Evolutionary conservation across 179 eudicot species (phyloP).

Genomic region (Actinidia polygama): DNA sequence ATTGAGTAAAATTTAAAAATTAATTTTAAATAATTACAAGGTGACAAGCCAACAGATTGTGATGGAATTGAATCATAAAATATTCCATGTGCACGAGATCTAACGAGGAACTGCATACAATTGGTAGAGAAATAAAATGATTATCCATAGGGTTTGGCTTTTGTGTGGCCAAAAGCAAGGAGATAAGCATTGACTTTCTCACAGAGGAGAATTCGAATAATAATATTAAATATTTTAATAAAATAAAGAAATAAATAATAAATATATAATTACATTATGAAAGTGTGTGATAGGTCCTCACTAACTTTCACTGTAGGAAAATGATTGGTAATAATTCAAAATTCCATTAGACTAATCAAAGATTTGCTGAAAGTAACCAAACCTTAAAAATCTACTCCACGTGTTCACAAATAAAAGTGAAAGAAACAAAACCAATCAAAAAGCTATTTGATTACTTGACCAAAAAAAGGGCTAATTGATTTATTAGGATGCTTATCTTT

Average conservation of each 20-base stretch:
- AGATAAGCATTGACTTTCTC: slow-evolving; percentile 27
- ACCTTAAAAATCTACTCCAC: background rate
- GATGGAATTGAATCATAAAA: background rate
- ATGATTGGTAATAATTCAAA: slow-evolving; percentile 15
- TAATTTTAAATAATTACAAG: too few relatives aligned
- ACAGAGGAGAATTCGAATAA: slow-evolving; percentile 15
- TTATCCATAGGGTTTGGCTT: background rate
- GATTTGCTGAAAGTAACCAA: background rate
- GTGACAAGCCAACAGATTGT: background rate
- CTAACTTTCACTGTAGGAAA: slow-evolving; percentile 14
- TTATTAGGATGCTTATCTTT: too few relatives aligned
- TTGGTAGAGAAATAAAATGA: background rate
- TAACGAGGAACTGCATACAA: background rate
- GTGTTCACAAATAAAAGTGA: background rate
- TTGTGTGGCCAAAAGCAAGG: slow-evolving; percentile 20
- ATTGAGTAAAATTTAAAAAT: too few relatives aligned
- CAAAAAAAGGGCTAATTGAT: too few relatives aligned
- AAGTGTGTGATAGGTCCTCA: background rate
- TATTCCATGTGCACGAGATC: background rate
- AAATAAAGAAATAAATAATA: too few relatives aligned
- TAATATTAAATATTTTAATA: background rate
- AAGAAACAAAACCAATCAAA: background rate
- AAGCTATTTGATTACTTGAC: too few relatives aligned
- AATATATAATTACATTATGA: background rate
- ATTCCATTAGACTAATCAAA: slow-evolving; percentile 4